Evolutionary conservation across 306 rosid genomes (phyloP), one percentile per base, ranked within the genome.

Genomic region (Sechiopsis laciniata): DNA sequence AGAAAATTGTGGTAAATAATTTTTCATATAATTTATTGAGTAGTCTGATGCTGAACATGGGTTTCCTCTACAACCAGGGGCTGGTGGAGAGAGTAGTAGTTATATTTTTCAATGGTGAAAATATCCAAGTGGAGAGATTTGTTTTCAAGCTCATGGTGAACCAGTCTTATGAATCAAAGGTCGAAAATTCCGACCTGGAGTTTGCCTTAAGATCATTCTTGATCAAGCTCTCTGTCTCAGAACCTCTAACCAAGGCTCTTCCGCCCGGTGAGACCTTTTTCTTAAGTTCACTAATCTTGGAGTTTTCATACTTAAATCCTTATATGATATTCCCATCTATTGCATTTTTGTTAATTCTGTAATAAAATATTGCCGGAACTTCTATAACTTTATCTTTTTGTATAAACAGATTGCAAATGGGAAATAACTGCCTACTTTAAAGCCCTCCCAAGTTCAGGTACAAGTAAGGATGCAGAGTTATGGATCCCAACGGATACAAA

Each of bases 401-500:
- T 55, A 1, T 42, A 59, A 59, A 76, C 83, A 87, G 92, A 84
- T 76, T 81, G 86, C 87, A 80, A 86, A 78, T 91, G 99, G 96
- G 96, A 94, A 85, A 88, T 91, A 63, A 86, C 86, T 0, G 90
- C 87, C 13, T 91, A 85, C 77, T 89, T 91, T 66, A 83, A 73
- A 60, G 80, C 91, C 76, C 85, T 91, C 70, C 97, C 96, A 0
- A 75, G 77, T 75, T 77, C 78, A 2, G 63, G 87, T 19, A 77
- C 84, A 55, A 87, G 87, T 62, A 84, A 87, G 82, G 85, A 85
- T 78, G 87, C 93, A 64, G 85, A 79, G 71, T 72, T 73, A 42
- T 91, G 97, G 97, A 84, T 88, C 74, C 85, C 99, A 75, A 80
- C 90, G 10, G 92, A 87, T 74, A 88, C 90, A 56, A 88, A 85